Base-by-base conservation (phyloP, 2,329 filamentous ascomycete genomes). In the Trichophyton rubrum region DNA sequence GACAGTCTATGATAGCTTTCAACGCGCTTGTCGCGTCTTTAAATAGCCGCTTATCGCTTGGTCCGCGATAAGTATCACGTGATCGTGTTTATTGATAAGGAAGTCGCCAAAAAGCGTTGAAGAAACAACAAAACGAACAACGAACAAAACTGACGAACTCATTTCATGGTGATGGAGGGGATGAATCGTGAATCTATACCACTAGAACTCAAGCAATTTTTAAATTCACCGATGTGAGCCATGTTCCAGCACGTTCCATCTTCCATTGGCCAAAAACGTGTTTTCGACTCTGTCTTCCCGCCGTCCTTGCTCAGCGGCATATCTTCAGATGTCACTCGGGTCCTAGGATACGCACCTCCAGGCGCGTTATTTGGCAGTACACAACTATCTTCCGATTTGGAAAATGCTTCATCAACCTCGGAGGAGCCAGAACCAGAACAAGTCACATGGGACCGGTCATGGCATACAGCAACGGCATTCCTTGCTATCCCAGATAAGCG, bases 221-320 rank as follows among this genome's bases (percentile, higher is more conserved):
- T 58, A 3, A 43, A 15, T 30, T 60, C 53, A 15, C 3, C 62
- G 58, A 43, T 57, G 58, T 33, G 60, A 17, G 27, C 27, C 24
- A 66, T 66, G 63, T 64, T 64, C 35, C 63, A 51, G 38, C 58
- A 60, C 35, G 51, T 59, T 33, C 62, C 64, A 2, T 62, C 61
- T 30, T 57, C 63, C 30, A 62, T 63, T 35, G 60, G 66, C 61
- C 72, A 72, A 63, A 72, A 71, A 66, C 75, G 74, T 64, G 70
- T 78, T 22, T 76, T 77, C 64, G 68, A 68, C 60, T 76, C 75
- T 11, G 74, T 78, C 56, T 77, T 78, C 63, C 69, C 74, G 56
- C 69, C 73, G 57, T 66, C 72, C 59, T 70, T 70, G 17, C 65
- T 71, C n/a, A 69, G 71, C 59, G 68, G 68, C 64, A 68, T 67